phyloP scores from a whole-genome alignment of 805 yeast species.

The Saturnispora ahearnii region DNA sequence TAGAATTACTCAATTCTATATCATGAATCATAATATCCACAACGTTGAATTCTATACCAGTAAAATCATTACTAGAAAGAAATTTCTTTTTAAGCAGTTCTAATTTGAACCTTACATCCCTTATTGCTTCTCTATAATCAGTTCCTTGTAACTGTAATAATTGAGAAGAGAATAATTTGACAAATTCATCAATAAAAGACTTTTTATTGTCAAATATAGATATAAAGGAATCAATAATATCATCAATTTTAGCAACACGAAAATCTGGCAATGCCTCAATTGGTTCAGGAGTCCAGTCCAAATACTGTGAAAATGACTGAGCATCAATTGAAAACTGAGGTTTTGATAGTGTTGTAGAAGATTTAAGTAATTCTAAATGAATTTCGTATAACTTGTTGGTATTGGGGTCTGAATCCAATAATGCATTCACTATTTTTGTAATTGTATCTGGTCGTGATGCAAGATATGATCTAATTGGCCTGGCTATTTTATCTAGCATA shows the following conservation, averaged over 20 bases:
- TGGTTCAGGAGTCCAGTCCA: constrained; percentile 79
- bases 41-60: constrained; percentile 56
- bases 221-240: constrained; percentile 60
- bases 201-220: constrained; percentile 66
- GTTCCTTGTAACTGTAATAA: constrained; percentile 38
- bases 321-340: constrained; percentile 12
- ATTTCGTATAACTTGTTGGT: constrained; percentile 38
- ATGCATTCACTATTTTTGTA: constrained; percentile 57
- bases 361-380: constrained; percentile 25
- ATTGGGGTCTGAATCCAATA: constrained; percentile 40
- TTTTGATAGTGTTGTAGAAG: constrained; percentile 5
- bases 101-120: constrained; percentile 27
- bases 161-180: constrained; percentile 47
- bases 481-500: constrained; percentile 62
- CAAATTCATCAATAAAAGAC: constrained; percentile 56
- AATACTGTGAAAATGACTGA: constrained; percentile 24
- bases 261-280: constrained; percentile 86
- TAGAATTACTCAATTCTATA: constrained; percentile 44
- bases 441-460: constrained; percentile 69
- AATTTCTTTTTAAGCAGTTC: constrained; percentile 43
- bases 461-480: constrained; percentile 67
- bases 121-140: constrained; percentile 31
- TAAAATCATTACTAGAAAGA: constrained; percentile 20
- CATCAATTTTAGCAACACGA: constrained; percentile 49
- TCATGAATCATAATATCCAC: constrained; percentile 83